Conservation (phyloP, 345 rosid genomes). For the Fremontodendron californicum region DNA sequence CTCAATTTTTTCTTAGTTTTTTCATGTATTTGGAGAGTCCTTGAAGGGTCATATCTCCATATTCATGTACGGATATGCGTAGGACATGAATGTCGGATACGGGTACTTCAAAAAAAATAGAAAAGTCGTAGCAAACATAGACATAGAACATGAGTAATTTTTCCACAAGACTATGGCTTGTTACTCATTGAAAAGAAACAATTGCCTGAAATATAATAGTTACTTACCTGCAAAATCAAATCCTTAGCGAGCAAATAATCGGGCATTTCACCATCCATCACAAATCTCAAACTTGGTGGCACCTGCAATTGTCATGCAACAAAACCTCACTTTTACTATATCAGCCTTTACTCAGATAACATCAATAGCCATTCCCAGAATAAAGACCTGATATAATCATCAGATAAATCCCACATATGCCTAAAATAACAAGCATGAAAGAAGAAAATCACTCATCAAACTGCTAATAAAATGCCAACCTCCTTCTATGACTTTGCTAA, state of each 20-base stretch:
- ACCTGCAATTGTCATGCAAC: constrained; percentile 46
- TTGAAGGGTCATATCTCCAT: no score
- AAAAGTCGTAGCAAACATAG: no score
- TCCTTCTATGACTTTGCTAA: neutral
- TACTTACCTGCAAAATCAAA: constrained; percentile 89
- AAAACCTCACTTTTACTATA: neutral
- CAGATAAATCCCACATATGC: neutral
- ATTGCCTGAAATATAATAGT: constrained; percentile 3
- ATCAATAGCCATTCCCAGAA: neutral
- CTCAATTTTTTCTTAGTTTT: no score
- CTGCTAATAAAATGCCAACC: neutral
- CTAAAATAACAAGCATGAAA: neutral
- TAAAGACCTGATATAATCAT: neutral
- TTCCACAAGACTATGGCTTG: neutral
- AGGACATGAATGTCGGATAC: no score
- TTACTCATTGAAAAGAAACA: neutral
- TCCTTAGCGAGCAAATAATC: constrained; percentile 85
- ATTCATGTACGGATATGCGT: no score
- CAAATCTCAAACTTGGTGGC: constrained; percentile 87
- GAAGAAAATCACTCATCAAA: neutral
- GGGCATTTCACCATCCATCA: constrained; percentile 98
- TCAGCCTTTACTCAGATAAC: neutral
- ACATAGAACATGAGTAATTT: neutral
- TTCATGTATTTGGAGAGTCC: no score
- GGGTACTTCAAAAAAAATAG: no score